Evolutionary conservation across 352 stramenopile species (phyloP).

Genomic region (Globisporangium cederbergense): DNA sequence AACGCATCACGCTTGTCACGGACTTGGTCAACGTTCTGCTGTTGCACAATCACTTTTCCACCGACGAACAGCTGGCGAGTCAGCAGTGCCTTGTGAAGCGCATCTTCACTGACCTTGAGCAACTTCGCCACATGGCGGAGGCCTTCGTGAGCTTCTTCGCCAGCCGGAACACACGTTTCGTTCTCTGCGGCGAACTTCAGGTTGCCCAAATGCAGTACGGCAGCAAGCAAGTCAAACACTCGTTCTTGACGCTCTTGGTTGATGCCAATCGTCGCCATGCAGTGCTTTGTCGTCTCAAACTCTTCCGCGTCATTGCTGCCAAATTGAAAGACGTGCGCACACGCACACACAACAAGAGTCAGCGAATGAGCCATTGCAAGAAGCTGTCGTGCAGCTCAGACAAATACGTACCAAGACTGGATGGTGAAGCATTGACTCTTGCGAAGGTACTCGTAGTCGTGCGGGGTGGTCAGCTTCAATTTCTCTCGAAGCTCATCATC

Average conservation of each 20-base stretch:
- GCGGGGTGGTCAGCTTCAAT: conserved; percentile 64
- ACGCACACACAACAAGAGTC: background rate
- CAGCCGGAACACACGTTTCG: conserved; percentile 62
- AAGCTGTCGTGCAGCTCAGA: conserved; percentile 3
- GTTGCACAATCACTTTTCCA: conserved; percentile 88
- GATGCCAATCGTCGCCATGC: conserved; percentile 89
- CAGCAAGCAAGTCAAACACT: conserved; percentile 85
- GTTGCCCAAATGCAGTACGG: conserved; percentile 87
- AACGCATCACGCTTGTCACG: conserved; percentile 86
- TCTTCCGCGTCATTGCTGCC: conserved; percentile 67
- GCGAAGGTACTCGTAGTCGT: conserved; percentile 86
- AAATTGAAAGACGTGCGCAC: conserved; percentile 1
- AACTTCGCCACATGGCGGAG: conserved; percentile 70
- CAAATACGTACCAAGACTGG: conserved; percentile 41
- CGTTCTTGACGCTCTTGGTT: conserved; percentile 69
- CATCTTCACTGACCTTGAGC: conserved; percentile 73
- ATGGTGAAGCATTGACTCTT: conserved; percentile 87
- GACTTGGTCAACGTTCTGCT: conserved; percentile 86
- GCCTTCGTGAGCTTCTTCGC: conserved; percentile 37
- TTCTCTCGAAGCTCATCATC: conserved; percentile 63
- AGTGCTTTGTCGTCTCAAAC: conserved; percentile 80
- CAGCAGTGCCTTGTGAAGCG: conserved; percentile 67
- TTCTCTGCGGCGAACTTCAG: conserved; percentile 84
- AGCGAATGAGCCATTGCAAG: background rate
- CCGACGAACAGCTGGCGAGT: conserved; percentile 85